Conservation (phyloP, 495 filamentous ascomycete species). For the Chaetomium tenue region DNA sequence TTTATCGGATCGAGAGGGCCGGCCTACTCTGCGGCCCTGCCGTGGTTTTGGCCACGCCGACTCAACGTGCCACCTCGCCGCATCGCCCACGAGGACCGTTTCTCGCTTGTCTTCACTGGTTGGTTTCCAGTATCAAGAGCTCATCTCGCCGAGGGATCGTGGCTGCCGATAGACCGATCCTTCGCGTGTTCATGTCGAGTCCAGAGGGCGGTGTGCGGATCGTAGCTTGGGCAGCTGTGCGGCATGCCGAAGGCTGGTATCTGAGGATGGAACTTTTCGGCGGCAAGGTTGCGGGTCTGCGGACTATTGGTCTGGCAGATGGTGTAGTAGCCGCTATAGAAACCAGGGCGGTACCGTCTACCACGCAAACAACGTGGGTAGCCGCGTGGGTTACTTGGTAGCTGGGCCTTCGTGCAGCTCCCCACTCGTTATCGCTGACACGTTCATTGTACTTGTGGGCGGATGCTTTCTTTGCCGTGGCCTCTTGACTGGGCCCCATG, state of each 20-base stretch:
- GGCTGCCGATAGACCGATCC: slow-evolving; percentile 5
- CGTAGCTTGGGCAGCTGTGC: not conserved
- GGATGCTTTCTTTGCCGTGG: not conserved
- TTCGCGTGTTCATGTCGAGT: not conserved
- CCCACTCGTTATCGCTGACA: not conserved
- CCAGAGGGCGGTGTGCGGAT: not conserved
- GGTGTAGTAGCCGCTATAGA: slow-evolving; percentile 15
- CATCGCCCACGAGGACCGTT: not conserved
- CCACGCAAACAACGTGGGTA: slow-evolving; percentile 10
- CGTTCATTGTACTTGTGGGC: not conserved
- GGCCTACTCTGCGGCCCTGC: slow-evolving; percentile 12
- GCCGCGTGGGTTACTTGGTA: slow-evolving; percentile 6
- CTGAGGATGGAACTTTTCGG: not conserved
- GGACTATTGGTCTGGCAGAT: not conserved
- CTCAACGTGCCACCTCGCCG: not conserved
- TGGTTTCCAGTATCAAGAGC: not conserved
- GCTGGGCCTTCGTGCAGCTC: not conserved
- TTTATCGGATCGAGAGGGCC: not conserved
- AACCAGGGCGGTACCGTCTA: not conserved
- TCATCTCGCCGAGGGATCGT: not conserved
- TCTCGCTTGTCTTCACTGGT: not conserved
- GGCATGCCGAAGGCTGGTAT: too few relatives aligned
- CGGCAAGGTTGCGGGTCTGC: not conserved
- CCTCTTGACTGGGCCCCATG: not conserved
- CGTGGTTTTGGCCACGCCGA: not conserved